Evolutionary conservation across 208 protist species (phyloP).

Genomic region (Naegleria fowleri): DNA sequence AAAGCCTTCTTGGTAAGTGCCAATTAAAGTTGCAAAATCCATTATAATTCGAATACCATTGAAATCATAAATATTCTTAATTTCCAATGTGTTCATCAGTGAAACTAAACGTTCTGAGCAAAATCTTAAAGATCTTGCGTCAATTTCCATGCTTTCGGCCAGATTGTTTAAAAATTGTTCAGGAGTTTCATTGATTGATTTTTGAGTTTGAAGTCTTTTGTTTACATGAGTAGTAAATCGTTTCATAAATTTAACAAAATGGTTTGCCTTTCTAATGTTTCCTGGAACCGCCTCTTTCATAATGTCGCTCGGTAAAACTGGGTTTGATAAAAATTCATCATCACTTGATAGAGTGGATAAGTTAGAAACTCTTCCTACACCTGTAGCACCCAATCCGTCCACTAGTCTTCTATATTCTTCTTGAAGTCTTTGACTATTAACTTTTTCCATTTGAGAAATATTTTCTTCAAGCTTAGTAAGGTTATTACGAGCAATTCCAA

Average conservation of each 20-base stretch:
- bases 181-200: background rate
- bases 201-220: constrained; percentile 35
- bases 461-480: constrained; percentile 64
- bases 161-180: background rate
- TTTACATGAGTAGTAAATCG: constrained; percentile 88
- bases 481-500: constrained; percentile 64
- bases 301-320: constrained; percentile 58
- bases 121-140: constrained; percentile 3
- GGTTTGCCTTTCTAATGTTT: constrained; percentile 86
- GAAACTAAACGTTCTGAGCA: background rate
- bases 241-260: constrained; percentile 87
- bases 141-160: background rate
- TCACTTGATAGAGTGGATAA: background rate
- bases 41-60: constrained; percentile 57
- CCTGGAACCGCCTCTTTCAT: constrained; percentile 87
- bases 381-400: constrained; percentile 70
- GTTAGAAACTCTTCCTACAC: constrained; percentile 48
- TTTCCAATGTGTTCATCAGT: background rate
- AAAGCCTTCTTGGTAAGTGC: constrained; percentile 47
- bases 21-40: constrained; percentile 31
- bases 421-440: constrained; percentile 76
- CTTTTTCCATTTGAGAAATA: constrained; percentile 66
- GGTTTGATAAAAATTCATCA: constrained; percentile 31
- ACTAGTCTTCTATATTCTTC: constrained; percentile 85
- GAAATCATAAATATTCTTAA: constrained; percentile 58